Evolutionary conservation across 2,329 filamentous ascomycete genomes (phyloP).

Genomic region (Orbilia ellipsospora): DNA sequence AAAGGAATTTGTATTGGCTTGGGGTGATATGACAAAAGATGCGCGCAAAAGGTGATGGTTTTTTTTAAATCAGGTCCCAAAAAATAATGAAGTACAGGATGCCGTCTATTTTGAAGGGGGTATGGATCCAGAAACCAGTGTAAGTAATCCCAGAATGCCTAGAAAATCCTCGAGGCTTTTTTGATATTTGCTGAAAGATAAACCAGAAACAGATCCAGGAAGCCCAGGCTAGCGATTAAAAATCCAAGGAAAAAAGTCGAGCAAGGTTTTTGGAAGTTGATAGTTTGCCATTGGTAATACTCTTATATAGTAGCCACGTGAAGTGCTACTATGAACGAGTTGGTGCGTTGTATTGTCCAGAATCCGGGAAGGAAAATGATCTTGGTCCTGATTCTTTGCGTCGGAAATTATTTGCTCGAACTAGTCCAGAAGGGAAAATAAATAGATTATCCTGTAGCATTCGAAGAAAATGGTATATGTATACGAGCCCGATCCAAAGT

Average conservation of each 20-base stretch:
- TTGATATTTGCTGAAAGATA: constrained; percentile 1
- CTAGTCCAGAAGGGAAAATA: not conserved
- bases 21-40: constrained; percentile 17
- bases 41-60: constrained; percentile 23
- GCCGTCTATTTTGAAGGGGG: constrained; percentile 23
- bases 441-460: constrained; percentile 33
- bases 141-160: constrained; percentile 22
- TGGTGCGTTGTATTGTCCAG: constrained; percentile 10
- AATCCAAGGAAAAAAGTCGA: constrained; percentile 26
- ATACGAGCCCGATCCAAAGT: constrained; percentile 45
- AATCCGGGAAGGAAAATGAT: constrained; percentile 19
- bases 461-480: constrained; percentile 41
- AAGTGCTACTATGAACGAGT: no score
- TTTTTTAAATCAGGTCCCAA: constrained; percentile 33
- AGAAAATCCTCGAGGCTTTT: constrained; percentile 18
- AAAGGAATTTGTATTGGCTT: not conserved
- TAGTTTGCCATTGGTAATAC: not conserved
- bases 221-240: constrained; percentile 2
- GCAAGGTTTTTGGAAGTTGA: not conserved
- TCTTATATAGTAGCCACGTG: not conserved
- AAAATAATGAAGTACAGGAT: constrained; percentile 46
- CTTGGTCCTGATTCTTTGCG: not conserved
- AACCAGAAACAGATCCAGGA: constrained; percentile 32
- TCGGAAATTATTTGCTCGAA: constrained; percentile 4
- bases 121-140: constrained; percentile 41